Evolutionary conservation across 2,329 filamentous ascomycete species (phyloP).

Genomic region (Colletotrichum filicis): DNA sequence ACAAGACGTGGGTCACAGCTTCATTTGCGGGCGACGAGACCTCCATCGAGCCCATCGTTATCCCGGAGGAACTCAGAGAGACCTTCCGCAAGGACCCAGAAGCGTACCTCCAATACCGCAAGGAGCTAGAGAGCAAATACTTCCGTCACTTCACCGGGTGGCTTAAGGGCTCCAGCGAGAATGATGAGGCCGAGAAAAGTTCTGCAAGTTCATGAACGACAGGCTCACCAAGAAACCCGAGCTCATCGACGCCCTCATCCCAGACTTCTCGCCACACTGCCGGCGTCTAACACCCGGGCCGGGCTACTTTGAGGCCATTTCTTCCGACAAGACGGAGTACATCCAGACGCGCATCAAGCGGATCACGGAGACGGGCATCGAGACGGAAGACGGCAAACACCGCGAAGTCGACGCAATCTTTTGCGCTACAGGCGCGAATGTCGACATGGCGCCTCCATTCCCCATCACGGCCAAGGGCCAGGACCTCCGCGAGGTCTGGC

Average conservation of each 20-base stretch:
- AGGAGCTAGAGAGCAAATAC: slow-evolving; percentile 68
- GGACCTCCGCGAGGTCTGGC: slow-evolving; percentile 68
- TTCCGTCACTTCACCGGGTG: slow-evolving; percentile 67
- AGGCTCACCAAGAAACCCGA: slow-evolving; percentile 65
- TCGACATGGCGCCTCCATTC: slow-evolving; percentile 69
- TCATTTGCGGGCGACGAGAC: slow-evolving; percentile 68
- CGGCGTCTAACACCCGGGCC: slow-evolving; percentile 73
- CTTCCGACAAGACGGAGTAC: slow-evolving; percentile 70
- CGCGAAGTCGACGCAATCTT: slow-evolving; percentile 73
- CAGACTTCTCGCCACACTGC: slow-evolving; percentile 73
- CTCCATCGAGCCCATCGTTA: slow-evolving; percentile 65
- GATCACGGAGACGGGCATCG: slow-evolving; percentile 70
- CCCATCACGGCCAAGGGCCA: slow-evolving; percentile 65
- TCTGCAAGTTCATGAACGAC: slow-evolving; percentile 62
- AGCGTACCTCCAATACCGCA: slow-evolving; percentile 69
- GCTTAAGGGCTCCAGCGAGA: slow-evolving; percentile 63
- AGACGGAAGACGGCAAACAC: slow-evolving; percentile 66
- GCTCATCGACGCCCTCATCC: slow-evolving; percentile 65
- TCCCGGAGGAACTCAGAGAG: slow-evolving; percentile 62
- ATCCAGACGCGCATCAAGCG: slow-evolving; percentile 66
- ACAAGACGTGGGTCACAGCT: slow-evolving; percentile 74
- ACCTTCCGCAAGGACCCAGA: slow-evolving; percentile 69
- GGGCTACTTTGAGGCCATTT: slow-evolving; percentile 74
- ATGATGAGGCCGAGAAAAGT: slow-evolving; percentile 59
- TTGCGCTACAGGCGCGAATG: slow-evolving; percentile 75